A percentile compares a stretch with the other conserved stretches of the same genome.
phyloP scores from a whole-genome alignment of 129 eudicot genomes.

The Flaveria linearis region DNA sequence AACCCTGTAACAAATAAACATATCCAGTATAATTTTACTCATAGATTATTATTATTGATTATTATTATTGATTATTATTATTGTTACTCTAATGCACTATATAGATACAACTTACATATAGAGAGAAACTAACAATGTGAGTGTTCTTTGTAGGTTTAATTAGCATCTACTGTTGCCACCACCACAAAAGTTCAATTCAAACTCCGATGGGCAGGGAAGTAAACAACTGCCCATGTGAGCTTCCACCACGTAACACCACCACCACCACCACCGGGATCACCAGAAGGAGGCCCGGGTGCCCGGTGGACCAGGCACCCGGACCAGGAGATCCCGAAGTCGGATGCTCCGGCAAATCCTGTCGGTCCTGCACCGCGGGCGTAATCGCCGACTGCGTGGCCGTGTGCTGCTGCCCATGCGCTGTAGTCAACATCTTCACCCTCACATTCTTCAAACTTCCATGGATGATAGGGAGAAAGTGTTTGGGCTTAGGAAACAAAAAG shows the following conservation, averaged over 20 bases:
- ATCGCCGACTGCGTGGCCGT: slow-evolving; percentile 80
- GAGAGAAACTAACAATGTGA: slow-evolving; percentile 3
- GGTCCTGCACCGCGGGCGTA: slow-evolving; percentile 67
- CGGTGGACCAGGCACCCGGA: slow-evolving; percentile 32
- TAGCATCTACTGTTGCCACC: background rate
- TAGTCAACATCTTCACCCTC: slow-evolving; percentile 56
- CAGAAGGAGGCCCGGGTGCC: slow-evolving; percentile 29
- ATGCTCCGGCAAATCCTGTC: slow-evolving; percentile 77
- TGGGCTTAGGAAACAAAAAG: slow-evolving; percentile 46
- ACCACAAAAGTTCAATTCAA: background rate
- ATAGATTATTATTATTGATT: too few species aligned
- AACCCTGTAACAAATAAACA: too few species aligned
- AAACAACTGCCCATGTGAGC: slow-evolving; percentile 38
- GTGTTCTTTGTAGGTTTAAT: slow-evolving; percentile 26
- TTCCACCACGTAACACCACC: slow-evolving; percentile 30
- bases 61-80: too few species aligned
- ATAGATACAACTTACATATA: background rate
- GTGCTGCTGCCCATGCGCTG: slow-evolving; percentile 80
- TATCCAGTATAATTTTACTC: too few species aligned
- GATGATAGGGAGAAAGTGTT: slow-evolving; percentile 55
- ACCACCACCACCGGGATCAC: slow-evolving; percentile 23
- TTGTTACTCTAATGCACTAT: slow-evolving; percentile 12
- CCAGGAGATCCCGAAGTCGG: slow-evolving; percentile 33
- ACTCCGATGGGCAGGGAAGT: slow-evolving; percentile 41
- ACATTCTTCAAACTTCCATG: slow-evolving; percentile 66